Percentiles rank a stretch among this genome's conserved stretches.
phyloP scores from a whole-genome alignment of 306 rosid genomes.

The Vicia villosa region DNA sequence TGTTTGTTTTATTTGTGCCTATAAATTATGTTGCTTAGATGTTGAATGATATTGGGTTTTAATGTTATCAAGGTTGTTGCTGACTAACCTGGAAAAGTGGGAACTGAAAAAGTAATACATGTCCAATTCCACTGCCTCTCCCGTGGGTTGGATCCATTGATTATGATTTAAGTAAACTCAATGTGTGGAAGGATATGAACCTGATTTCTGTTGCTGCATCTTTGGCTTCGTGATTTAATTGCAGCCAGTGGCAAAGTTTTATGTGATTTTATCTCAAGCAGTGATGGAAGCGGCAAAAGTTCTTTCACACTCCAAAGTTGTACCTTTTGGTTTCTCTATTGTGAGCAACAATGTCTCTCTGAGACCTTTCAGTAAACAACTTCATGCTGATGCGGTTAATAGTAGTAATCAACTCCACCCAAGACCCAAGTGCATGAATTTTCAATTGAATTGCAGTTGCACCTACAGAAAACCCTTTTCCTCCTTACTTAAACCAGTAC shows the following conservation, averaged over 20 bases:
- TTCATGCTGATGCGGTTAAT: conserved; percentile 29
- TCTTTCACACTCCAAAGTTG: conserved; percentile 50
- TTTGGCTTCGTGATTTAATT: not conserved
- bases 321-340: conserved; percentile 45
- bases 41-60: conserved; percentile 24
- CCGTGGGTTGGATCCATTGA: conserved; percentile 17
- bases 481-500: conserved; percentile 31
- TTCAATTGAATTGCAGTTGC: conserved; percentile 38
- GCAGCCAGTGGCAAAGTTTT: not conserved
- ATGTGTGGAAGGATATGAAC: conserved; percentile 21
- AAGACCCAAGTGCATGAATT: conserved; percentile 37
- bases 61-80: conserved; percentile 29
- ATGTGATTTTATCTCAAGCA: not conserved
- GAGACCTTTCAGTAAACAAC: conserved; percentile 61
- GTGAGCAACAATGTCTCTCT: conserved; percentile 49
- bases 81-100: conserved; percentile 33
- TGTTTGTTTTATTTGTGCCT: not conserved
- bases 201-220: conserved; percentile 3
- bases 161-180: conserved; percentile 20
- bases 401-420: conserved; percentile 33
- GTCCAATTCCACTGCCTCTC: not conserved
- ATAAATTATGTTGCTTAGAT: not conserved
- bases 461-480: conserved; percentile 29
- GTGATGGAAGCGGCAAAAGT: conserved; percentile 66
- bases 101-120: not conserved